Conservation (phyloP, 2,329 filamentous ascomycete genomes). For the Colletotrichum euphorbiae region DNA sequence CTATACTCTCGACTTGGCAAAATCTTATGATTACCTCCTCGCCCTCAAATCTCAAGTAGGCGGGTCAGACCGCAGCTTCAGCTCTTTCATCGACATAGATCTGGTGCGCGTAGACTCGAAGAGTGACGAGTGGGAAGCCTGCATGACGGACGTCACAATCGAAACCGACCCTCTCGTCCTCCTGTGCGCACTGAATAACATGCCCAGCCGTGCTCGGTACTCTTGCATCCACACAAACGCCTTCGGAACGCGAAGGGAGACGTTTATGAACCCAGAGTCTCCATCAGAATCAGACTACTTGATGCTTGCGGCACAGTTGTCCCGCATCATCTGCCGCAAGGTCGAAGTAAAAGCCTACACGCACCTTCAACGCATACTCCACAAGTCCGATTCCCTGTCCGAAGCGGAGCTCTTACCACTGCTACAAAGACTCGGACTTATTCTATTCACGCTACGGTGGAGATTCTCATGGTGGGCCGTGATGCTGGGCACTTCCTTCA, state of each 20-base stretch:
- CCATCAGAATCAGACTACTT: conserved; percentile 51
- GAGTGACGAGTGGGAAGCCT: conserved; percentile 51
- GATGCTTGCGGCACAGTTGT: conserved; percentile 55
- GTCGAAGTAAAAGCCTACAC: conserved; percentile 58
- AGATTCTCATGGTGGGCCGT: conserved; percentile 57
- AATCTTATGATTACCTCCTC: conserved; percentile 54
- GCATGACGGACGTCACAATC: conserved; percentile 53
- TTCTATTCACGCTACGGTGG: conserved; percentile 55
- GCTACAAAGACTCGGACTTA: conserved; percentile 26
- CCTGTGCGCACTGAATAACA: conserved; percentile 57
- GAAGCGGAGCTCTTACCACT: conserved; percentile 47
- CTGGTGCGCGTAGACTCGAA: conserved; percentile 45
- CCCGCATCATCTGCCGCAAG: conserved; percentile 58
- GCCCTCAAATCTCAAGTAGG: conserved; percentile 52
- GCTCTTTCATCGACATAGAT: conserved; percentile 57
- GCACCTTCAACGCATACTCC: conserved; percentile 51
- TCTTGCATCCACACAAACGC: conserved; percentile 48
- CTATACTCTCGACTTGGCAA: conserved; percentile 54
- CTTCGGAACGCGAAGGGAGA: conserved; percentile 42
- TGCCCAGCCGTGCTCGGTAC: conserved; percentile 58
- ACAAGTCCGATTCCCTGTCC: conserved; percentile 13
- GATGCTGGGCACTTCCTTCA: conserved; percentile 47
- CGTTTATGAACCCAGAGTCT: conserved; percentile 51
- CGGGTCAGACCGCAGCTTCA: conserved; percentile 51
- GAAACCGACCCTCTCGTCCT: conserved; percentile 51